A percentile compares a stretch with the other conserved stretches of the same genome.
phyloP scores from a whole-genome alignment of 1,139 yeast species.

The Zhuliangozyma blackwelliae region DNA sequence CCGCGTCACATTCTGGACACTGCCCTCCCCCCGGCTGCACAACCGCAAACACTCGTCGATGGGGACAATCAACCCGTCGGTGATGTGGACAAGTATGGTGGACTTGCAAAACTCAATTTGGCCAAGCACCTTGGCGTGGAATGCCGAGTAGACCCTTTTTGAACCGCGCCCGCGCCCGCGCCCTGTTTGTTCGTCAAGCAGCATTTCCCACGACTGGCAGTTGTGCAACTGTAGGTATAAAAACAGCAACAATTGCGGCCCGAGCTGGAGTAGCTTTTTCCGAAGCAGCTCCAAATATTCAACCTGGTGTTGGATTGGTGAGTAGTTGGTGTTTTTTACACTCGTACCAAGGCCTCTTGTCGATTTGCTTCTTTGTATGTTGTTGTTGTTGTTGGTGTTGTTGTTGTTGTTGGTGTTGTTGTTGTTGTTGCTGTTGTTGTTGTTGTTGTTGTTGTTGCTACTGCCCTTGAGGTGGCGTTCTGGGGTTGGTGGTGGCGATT shows the following conservation, averaged over 20 bases:
- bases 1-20: slow-evolving; percentile 4
- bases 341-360: too few relatives aligned
- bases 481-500: too few relatives aligned
- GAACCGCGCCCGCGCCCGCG: too few relatives aligned
- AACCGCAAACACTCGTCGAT: slow-evolving; percentile 10
- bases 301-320: slow-evolving; percentile 9
- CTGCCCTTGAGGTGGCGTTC: too few relatives aligned
- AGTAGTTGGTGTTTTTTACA: not conserved
- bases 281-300: slow-evolving; percentile 6
- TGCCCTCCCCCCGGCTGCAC: slow-evolving; percentile 6
- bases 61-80: slow-evolving; percentile 8
- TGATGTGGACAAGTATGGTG: slow-evolving; percentile 8
- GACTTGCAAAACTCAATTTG: slow-evolving; percentile 10
- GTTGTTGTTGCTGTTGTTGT: too few relatives aligned
- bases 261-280: slow-evolving; percentile 6
- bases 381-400: too few relatives aligned
- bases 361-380: too few relatives aligned
- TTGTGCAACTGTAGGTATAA: slow-evolving; percentile 9
- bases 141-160: slow-evolving; percentile 7
- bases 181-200: slow-evolving; percentile 3
- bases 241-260: slow-evolving; percentile 10
- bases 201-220: slow-evolving; percentile 9
- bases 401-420: too few relatives aligned
- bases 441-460: too few relatives aligned
- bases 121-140: slow-evolving; percentile 6